These are phyloP conservation scores for Rubia balearica DNA, from an alignment of 305 asterid species.

Conservation along the genomic window DNA sequence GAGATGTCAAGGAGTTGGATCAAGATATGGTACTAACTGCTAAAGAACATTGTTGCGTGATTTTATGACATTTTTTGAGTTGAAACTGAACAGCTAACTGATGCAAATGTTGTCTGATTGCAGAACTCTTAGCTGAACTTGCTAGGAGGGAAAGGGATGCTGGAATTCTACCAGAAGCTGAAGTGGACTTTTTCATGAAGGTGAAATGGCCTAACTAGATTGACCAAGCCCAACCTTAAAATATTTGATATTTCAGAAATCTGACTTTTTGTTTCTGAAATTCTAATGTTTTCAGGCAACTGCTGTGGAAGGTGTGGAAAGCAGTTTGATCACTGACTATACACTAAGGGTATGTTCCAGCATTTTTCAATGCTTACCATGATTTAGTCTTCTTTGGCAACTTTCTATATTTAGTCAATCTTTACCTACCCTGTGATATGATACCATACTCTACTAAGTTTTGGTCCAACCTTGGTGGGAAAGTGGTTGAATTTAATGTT, in stretches of 20 bases:
- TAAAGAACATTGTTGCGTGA: neutral
- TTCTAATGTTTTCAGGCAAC: constrained; percentile 48
- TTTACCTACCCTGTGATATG: neutral
- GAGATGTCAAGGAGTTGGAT: constrained; percentile 87
- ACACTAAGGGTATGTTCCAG: constrained; percentile 44
- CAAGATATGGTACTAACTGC: constrained; percentile 56
- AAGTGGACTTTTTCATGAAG: constrained; percentile 93
- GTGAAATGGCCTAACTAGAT: constrained; percentile 23
- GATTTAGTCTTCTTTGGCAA: neutral
- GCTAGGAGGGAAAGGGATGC: constrained; percentile 87
- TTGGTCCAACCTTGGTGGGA: neutral
- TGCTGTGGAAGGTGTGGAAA: constrained; percentile 72
- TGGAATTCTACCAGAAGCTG: constrained; percentile 84
- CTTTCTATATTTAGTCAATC: neutral
- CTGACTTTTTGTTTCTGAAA: neutral
- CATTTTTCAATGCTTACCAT: neutral
- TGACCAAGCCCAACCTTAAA: neutral
- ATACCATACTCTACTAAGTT: neutral
- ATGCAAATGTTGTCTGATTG: neutral
- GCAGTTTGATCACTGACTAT: constrained; percentile 72
- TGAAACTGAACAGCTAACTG: neutral
- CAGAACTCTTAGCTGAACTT: constrained; percentile 79
- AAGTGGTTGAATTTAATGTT: neutral
- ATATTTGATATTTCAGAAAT: neutral
- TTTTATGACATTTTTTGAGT: neutral